Percentiles rank a stretch among this genome's conserved stretches.
Evolutionary conservation across 352 stramenopile genomes (phyloP).

Genomic region (Pythium guiyangense): DNA sequence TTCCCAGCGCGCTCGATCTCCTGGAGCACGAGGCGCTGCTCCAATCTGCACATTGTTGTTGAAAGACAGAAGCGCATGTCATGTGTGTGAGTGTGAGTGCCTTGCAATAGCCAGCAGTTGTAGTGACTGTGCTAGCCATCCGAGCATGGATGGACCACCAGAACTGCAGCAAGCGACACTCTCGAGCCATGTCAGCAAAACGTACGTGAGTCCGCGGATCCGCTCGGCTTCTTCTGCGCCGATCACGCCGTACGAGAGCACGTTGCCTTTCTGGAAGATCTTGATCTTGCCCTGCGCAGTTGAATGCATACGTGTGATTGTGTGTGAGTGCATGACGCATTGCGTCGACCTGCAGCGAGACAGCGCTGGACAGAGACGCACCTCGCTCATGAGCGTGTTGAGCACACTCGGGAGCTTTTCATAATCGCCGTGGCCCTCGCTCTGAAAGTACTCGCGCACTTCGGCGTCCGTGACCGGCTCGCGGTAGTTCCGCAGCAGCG

Average conservation of each 20-base stretch:
- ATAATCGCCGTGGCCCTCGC: slow-evolving; percentile 63
- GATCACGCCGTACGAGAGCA: slow-evolving; percentile 81
- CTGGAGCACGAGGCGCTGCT: slow-evolving; percentile 88
- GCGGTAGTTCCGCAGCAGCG: slow-evolving; percentile 72
- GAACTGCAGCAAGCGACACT: background rate
- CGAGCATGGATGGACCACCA: background rate
- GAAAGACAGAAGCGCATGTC: too few species aligned
- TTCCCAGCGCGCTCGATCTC: slow-evolving; percentile 96
- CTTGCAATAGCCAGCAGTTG: too few species aligned
- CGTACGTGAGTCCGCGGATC: slow-evolving; percentile 79
- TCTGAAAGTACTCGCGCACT: slow-evolving; percentile 77
- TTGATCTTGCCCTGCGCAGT: slow-evolving; percentile 74
- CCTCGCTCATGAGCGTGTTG: slow-evolving; percentile 81
- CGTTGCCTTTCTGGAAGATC: slow-evolving; percentile 85
- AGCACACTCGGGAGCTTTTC: slow-evolving; percentile 78
- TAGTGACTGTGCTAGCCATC: too few species aligned
- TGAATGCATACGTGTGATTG: background rate
- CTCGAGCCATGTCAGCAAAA: slow-evolving; percentile 4
- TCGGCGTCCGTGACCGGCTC: slow-evolving; percentile 77
- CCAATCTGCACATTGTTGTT: slow-evolving; percentile 27
- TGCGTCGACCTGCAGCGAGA: background rate
- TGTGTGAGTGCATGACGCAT: too few species aligned
- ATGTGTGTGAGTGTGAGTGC: too few species aligned
- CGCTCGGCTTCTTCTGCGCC: slow-evolving; percentile 81
- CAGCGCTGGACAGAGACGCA: slow-evolving; percentile 10